These are phyloP conservation scores for Oryza rufipogon DNA, from an alignment of 176 grass and related monocot genomes.

Conservation along the genomic window DNA sequence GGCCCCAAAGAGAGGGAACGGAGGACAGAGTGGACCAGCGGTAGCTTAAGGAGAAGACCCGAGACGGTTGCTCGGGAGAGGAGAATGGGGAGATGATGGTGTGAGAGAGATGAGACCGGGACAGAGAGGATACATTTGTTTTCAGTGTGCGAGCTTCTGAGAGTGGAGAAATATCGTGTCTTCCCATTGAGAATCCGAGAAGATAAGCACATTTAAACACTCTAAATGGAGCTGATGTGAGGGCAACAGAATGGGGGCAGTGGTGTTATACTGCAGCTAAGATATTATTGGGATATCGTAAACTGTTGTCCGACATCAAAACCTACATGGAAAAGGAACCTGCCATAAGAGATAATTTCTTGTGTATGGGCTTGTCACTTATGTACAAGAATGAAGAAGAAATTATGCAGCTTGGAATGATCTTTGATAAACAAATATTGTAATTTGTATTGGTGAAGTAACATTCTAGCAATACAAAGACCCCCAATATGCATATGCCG, in stretches of 20 bases:
- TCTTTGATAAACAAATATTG: not conserved
- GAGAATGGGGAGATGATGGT: conserved; percentile 55
- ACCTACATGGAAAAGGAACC: conserved; percentile 57
- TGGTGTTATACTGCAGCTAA: not conserved
- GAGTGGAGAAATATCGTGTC: not conserved
- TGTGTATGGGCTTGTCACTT: not conserved
- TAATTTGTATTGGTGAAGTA: not conserved
- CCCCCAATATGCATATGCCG: too few relatives aligned
- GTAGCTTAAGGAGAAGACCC: conserved; percentile 56
- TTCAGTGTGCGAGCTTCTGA: not conserved
- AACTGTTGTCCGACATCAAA: conserved; percentile 8
- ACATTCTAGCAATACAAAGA: too few relatives aligned
- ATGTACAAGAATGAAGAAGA: not conserved
- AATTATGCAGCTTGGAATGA: not conserved
- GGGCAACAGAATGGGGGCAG: not conserved
- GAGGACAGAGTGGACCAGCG: conserved; percentile 61
- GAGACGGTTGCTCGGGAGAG: conserved; percentile 62
- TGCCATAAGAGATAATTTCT: conserved; percentile 2
- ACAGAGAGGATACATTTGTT: conserved; percentile 28
- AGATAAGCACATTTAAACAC: conserved; percentile 17
- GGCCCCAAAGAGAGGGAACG: conserved; percentile 53
- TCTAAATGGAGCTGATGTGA: not conserved
- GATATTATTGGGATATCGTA: not conserved
- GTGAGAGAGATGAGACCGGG: conserved; percentile 40
- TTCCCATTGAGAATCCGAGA: conserved; percentile 12